Base-by-base conservation (phyloP, 305 asterid species). In the Solanum hybrid region DNA sequence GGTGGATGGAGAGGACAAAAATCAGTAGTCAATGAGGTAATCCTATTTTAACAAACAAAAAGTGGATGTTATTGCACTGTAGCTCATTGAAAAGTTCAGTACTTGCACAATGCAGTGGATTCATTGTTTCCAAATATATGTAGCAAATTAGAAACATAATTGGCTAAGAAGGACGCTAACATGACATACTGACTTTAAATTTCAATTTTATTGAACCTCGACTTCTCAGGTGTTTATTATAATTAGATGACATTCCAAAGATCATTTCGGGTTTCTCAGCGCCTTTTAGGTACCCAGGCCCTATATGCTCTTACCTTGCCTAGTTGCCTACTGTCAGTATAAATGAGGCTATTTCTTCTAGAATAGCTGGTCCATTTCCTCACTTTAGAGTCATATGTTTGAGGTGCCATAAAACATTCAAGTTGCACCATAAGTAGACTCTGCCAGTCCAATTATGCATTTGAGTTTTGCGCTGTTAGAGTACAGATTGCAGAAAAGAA, bases 1-100 rank as follows among this genome's bases (percentile, higher is more conserved):
- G 93, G 91, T 88, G 92, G 92, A 42, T 97, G 99, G 99, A 96
- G 94, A 86, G 99, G 99, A 40, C 94, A 96, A 79, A 95, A 92
- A 91, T 86, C 92, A 7, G 96, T 95, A 13, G 94, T 89, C 78
- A 92, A 93, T 35, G 99, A 97, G 97, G 99, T 94, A 92, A 77
- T 17, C 81, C 89, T 88, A 69, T 10, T 14, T 22, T 73, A 14
- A 42, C 42, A 27, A 84, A 73, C 45, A 79, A 75, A 37, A 14
- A 36, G 32, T 69, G 14, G 64, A 40, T 27, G 37, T 15, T 42
- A 26, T 81, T 82, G 38, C 72, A 82, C 3, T 82, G 87, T 82
- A 42, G 71, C 27, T 82, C 86, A 40, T 26, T 24, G 34, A 37
- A 37, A 79, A 79, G 85, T 37, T 79, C 32, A 37, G n/a, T 79